Percentiles rank a stretch among this genome's conserved stretches.
phyloP scores from a whole-genome alignment of 73 alveolate genomes.

The Paramecium sonneborni region DNA sequence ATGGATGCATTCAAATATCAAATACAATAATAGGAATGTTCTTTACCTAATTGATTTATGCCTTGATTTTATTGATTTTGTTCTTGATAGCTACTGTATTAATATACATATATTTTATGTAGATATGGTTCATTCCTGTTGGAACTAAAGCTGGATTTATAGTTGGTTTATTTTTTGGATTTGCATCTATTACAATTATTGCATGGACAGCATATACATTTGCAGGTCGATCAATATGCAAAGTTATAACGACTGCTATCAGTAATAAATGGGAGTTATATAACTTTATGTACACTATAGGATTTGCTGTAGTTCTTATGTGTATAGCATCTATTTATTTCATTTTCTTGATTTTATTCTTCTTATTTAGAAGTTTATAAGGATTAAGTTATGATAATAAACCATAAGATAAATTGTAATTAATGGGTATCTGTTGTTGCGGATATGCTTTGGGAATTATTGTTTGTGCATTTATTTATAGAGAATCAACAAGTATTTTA shows the following conservation, averaged over 20 bases:
- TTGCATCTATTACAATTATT: not conserved
- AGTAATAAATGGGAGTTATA: not conserved
- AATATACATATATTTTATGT: not conserved
- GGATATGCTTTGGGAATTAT: conserved; percentile 50
- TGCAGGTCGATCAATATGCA: conserved; percentile 20
- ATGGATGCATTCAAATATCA: conserved; percentile 21
- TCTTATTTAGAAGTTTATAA: not conserved
- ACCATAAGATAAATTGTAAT: conserved; percentile 24
- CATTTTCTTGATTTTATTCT: conserved; percentile 22
- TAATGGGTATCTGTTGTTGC: conserved; percentile 36
- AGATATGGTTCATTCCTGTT: conserved; percentile 43
- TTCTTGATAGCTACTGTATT: conserved; percentile 13
- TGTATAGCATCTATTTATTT: not conserved
- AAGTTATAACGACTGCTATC: not conserved
- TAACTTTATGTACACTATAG: not conserved
- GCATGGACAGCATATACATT: conserved; percentile 33
- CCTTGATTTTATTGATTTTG: not conserved
- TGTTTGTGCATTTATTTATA: conserved; percentile 37
- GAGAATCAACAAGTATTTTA: conserved; percentile 27
- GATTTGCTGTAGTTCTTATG: conserved; percentile 10
- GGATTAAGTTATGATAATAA: not conserved
- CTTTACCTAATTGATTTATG: not conserved
- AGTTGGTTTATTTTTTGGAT: conserved; percentile 37
- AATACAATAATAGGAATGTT: conserved; percentile 3
- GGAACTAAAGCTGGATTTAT: conserved; percentile 48